Conservation (phyloP, 2,329 filamentous ascomycete species). For the Ophiostoma montium region DNA sequence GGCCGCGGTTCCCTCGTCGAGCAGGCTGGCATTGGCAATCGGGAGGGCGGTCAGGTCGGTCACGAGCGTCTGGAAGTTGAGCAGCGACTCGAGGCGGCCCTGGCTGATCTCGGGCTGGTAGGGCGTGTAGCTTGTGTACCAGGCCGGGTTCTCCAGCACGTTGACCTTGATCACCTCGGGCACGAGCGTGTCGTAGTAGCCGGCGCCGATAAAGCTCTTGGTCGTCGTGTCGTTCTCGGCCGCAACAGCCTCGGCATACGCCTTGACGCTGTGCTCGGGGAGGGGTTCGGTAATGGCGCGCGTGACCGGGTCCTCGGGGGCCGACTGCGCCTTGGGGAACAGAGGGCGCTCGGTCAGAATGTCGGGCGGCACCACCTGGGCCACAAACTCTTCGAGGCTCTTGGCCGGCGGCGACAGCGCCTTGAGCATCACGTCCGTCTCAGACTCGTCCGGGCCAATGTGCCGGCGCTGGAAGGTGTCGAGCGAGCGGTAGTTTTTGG, state of each 20-base stretch:
- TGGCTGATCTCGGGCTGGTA: conserved; percentile 98
- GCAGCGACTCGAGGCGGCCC: conserved; percentile 75
- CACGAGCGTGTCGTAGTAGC: conserved; percentile 77
- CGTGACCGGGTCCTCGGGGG: conserved; percentile 24
- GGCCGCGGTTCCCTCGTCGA: conserved; percentile 85
- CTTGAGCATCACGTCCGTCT: conserved; percentile 65
- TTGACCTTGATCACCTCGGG: conserved; percentile 89
- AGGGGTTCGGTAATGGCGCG: conserved; percentile 26
- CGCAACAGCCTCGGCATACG: conserved; percentile 22
- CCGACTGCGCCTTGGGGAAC: conserved; percentile 34
- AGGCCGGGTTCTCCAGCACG: conserved; percentile 80
- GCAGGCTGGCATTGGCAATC: conserved; percentile 78
- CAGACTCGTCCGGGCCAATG: conserved; percentile 64
- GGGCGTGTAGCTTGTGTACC: conserved; percentile 97
- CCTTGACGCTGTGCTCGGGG: conserved; percentile 46
- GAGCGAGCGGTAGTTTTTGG: conserved; percentile 21
- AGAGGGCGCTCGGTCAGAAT: conserved; percentile 57
- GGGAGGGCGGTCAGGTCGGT: conserved; percentile 75
- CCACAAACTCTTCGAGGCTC: conserved; percentile 68
- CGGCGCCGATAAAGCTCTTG: conserved; percentile 67
- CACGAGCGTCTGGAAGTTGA: conserved; percentile 94
- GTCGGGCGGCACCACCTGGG: conserved; percentile 67
- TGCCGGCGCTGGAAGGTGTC: conserved; percentile 68
- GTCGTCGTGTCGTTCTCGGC: conserved; percentile 26
- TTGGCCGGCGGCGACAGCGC: conserved; percentile 59